phyloP scores from a whole-genome alignment of 2,329 filamentous ascomycete species.

The Teratosphaeriaceae sp. region DNA sequence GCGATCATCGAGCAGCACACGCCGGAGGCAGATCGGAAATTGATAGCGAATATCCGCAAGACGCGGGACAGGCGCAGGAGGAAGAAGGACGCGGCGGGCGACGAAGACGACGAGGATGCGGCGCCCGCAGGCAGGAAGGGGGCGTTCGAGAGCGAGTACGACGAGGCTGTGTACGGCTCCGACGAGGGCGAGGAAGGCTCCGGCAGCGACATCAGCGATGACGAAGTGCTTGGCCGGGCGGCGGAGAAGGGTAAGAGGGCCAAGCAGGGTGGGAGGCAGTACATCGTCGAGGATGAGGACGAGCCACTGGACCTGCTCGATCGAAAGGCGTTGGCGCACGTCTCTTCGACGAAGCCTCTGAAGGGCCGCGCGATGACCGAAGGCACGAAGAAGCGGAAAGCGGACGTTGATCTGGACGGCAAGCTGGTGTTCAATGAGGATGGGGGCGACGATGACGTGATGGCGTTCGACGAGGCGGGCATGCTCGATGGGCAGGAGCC shows the following conservation, averaged over 20 bases:
- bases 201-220: conserved; percentile 55
- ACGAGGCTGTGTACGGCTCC: conserved; percentile 83
- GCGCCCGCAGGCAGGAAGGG: conserved; percentile 40
- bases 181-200: conserved; percentile 47
- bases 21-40: conserved; percentile 79
- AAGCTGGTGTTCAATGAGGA: conserved; percentile 65
- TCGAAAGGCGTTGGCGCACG: conserved; percentile 80
- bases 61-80: conserved; percentile 85
- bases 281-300: conserved; percentile 90
- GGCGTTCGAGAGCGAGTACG: conserved; percentile 86
- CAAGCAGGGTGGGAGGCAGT: conserved; percentile 54
- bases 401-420: conserved; percentile 67
- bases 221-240: conserved; percentile 46
- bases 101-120: conserved; percentile 50
- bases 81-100: conserved; percentile 65
- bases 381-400: conserved; percentile 48
- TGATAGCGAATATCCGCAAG: conserved; percentile 92
- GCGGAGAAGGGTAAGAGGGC: conserved; percentile 51
- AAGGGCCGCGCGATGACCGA: conserved; percentile 47
- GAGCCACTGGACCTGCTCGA: conserved; percentile 93
- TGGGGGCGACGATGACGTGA: conserved; percentile 38
- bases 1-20: conserved; percentile 72
- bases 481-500: conserved; percentile 27
- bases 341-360: conserved; percentile 80
- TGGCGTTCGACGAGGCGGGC: conserved; percentile 54